Conservation (phyloP, 495 filamentous ascomycete species). For the Letharia columbiana region DNA sequence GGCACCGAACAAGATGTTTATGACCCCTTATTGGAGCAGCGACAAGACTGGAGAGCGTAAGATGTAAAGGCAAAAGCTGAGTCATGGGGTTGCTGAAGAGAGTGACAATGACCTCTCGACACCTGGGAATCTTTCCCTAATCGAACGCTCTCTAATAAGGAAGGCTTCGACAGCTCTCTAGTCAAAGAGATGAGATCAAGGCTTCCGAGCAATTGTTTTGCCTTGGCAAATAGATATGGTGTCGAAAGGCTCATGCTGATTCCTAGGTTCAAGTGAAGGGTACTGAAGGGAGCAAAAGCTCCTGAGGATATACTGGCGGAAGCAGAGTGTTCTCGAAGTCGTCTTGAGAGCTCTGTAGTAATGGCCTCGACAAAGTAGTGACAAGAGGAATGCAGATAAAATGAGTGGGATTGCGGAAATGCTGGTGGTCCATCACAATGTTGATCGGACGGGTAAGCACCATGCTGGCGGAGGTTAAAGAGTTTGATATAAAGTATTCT, state of each 20-base stretch:
- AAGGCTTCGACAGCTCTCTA: not conserved
- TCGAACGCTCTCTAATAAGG: not conserved
- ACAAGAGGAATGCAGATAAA: constrained; percentile 3
- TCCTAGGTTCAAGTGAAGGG: not conserved
- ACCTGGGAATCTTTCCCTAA: not conserved
- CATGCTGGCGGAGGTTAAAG: not conserved
- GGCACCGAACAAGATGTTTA: not conserved
- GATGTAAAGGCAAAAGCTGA: not conserved
- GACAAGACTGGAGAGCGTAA: not conserved
- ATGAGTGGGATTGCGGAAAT: not conserved
- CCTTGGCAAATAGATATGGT: not conserved
- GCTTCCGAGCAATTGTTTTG: not conserved
- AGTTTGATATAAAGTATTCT: not conserved
- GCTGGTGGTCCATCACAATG: too few species aligned
- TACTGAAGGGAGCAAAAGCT: not conserved
- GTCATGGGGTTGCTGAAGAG: not conserved
- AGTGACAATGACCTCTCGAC: not conserved
- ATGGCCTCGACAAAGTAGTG: not conserved
- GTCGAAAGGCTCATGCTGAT: not conserved
- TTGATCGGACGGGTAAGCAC: not conserved
- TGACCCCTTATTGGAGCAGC: not conserved
- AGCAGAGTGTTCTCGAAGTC: not conserved
- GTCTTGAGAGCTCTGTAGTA: not conserved
- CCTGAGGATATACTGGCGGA: not conserved
- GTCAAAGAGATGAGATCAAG: not conserved